Percentiles rank a stretch among this genome's conserved stretches.
Conservation (phyloP, 2,329 filamentous ascomycete species). For the Pseudogymnoascus sp. region DNA sequence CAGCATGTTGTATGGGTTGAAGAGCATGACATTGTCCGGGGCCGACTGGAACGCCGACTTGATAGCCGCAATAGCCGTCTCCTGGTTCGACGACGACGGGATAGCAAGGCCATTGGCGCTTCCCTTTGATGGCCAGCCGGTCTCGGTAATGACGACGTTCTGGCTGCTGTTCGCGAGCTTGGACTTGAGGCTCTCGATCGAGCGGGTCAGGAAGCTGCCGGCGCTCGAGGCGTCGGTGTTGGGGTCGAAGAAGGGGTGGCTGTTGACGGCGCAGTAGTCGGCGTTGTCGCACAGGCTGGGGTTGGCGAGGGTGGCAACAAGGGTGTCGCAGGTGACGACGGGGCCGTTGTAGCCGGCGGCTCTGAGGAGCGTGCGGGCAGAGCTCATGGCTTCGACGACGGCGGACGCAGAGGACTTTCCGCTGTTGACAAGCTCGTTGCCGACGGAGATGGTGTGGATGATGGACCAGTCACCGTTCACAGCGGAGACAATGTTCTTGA, state of each 20-base stretch:
- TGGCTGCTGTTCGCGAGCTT: constrained; percentile 40
- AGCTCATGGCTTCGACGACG: constrained; percentile 50
- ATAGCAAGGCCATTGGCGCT: constrained; percentile 57
- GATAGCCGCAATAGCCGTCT: constrained; percentile 56
- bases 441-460: constrained; percentile 65
- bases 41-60: constrained; percentile 46
- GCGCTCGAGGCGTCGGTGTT: constrained; percentile 51
- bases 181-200: constrained; percentile 38
- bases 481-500: constrained; percentile 51
- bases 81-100: constrained; percentile 59
- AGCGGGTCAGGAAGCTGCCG: constrained; percentile 56
- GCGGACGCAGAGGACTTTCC: constrained; percentile 43
- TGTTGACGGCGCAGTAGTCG: constrained; percentile 74
- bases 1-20: constrained; percentile 69
- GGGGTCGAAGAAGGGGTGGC: constrained; percentile 75
- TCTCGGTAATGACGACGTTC: constrained; percentile 67
- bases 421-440: constrained; percentile 72
- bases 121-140: constrained; percentile 73
- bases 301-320: constrained; percentile 56
- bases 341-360: constrained; percentile 59
- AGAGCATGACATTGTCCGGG: constrained; percentile 53
- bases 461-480: constrained; percentile 56
- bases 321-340: constrained; percentile 75
- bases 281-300: constrained; percentile 62
- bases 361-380: constrained; percentile 50